These are phyloP conservation scores for Excoecaria agallocha DNA, from an alignment of 345 rosid species.

Conservation along the genomic window DNA sequence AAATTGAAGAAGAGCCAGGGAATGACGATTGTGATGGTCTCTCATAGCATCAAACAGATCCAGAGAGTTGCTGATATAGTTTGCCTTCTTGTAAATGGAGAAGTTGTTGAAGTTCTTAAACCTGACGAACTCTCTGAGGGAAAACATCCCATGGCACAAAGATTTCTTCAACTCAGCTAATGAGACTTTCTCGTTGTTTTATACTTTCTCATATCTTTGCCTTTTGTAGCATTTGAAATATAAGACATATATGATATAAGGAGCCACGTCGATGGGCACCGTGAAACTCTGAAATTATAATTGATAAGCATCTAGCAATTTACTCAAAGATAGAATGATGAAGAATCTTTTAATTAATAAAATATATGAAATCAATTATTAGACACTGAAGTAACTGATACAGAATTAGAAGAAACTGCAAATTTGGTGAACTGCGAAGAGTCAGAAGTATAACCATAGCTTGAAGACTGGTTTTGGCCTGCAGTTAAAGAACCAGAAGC, in stretches of 20 bases:
- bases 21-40: conserved; percentile 65
- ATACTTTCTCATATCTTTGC: neutral
- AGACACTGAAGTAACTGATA: no score
- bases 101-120: conserved; percentile 64
- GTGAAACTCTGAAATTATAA: neutral
- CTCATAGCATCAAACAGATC: conserved; percentile 90
- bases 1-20: conserved; percentile 65
- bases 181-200: conserved; percentile 9
- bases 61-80: conserved; percentile 80
- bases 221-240: neutral
- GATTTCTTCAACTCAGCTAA: conserved; percentile 64
- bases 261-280: neutral
- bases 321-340: neutral
- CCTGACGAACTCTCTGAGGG: conserved; percentile 67
- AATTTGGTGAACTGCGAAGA: no score
- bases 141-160: conserved; percentile 71
- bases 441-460: neutral
- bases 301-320: neutral
- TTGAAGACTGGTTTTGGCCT: neutral
- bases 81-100: conserved; percentile 73
- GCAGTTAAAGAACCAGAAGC: neutral
- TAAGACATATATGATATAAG: neutral
- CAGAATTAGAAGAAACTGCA: no score
- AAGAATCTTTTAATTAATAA: no score
- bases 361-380: no score